These are phyloP conservation scores for Melanogaster broomeanus DNA, from an alignment of 768 basidiomycete species.

Conservation along the genomic window DNA sequence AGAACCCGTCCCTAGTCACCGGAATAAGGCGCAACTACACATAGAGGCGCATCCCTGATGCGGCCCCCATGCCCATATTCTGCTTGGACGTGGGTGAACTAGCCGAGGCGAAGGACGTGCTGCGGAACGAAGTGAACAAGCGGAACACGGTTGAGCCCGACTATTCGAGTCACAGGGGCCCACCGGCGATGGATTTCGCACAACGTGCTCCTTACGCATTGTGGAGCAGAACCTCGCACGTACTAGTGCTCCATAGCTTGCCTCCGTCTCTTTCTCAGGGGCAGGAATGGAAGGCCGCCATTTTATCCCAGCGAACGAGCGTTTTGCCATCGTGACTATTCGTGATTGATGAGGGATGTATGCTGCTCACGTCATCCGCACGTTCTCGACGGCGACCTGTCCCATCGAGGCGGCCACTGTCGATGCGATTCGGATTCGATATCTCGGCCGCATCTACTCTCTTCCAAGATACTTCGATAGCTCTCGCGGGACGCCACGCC, in stretches of 20 bases:
- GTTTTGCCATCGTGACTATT: too few species aligned
- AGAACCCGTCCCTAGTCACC: not conserved
- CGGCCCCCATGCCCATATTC: too few species aligned
- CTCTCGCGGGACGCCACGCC: too few species aligned
- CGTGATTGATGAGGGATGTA: not conserved
- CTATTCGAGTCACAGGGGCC: not conserved
- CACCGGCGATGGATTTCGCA: not conserved
- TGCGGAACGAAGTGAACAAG: not conserved
- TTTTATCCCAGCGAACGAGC: slow-evolving; percentile 10
- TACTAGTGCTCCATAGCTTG: not conserved
- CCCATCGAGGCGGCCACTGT: too few species aligned
- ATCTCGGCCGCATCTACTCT: not conserved
- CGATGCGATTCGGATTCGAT: too few species aligned
- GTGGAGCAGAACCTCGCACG: not conserved
- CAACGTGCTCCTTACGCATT: not conserved
- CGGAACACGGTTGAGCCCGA: not conserved
- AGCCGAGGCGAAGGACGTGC: not conserved
- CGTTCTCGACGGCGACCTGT: slow-evolving; percentile 4
- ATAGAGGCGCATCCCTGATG: too few species aligned
- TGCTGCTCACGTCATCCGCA: slow-evolving; percentile 4
- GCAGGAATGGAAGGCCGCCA: slow-evolving; percentile 11
- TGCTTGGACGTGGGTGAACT: too few species aligned
- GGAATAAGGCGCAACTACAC: too few species aligned
- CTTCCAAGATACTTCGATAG: not conserved
- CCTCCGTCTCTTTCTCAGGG: not conserved